Base-by-base conservation (phyloP, 2,329 filamentous ascomycete genomes). In the Periconia sp. region DNA sequence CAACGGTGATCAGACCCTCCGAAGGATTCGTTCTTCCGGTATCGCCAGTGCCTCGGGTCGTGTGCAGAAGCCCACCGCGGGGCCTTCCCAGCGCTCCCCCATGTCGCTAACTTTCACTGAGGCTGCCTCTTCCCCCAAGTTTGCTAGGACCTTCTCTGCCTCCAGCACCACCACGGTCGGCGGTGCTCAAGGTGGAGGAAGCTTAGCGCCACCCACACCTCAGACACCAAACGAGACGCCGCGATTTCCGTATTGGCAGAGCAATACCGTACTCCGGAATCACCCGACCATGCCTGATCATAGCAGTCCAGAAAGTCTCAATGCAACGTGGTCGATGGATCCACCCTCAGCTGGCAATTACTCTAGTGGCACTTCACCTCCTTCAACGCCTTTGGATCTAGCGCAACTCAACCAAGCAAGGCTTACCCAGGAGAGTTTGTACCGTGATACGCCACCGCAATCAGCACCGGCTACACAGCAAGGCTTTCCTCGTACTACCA, bases 401-500 rank as follows among this genome's bases (percentile, higher is more conserved):
- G 64, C 60, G 31, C 69, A 68, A 45, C 33, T 67, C 17, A 65
- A 66, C 13, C 65, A 73, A 43, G 59, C 62, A 11, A 63, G 63
- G 13, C 57, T 74, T 50, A 55, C 58, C 9, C 70, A 68, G 41
- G 71, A 71, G 17, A 64, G 52, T 59, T 59, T 65, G 59, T 76
- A 74, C 52, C 76, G 76, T 46, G 77, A 79, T 53, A 79, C 79
- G 3, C 78, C 78, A 37, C 79, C 79, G 8, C 78, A 81, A 56
- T 81, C 78, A 23, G 79, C 79, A 37, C 79, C 79, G 14, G 76
- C 79, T 2, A 75, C 73, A n/a, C 78, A 81, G 55, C 75, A 78
- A 59, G 72, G 65, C 44, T 81, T 81, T 53, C 69, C 75, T 15
- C 65, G 65, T 10, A 64, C 63, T 27, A 59, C 65, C 8, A 75